phyloP scores from a whole-genome alignment of 176 grass and related monocot genomes.

The Eleusine indica region DNA sequence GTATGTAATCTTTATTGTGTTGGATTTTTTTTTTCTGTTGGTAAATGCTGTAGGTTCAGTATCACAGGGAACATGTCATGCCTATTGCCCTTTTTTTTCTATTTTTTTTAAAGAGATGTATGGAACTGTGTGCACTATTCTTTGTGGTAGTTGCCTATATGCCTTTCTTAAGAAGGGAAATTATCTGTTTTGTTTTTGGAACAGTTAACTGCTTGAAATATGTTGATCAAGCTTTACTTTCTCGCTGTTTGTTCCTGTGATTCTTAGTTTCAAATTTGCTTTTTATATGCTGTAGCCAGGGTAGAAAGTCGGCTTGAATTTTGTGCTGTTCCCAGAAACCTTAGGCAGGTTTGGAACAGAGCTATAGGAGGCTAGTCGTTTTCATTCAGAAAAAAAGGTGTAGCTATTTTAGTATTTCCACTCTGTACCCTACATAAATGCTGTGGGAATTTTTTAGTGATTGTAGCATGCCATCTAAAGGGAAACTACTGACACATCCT shows the following conservation, averaged over 20 bases:
- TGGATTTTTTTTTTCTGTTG: background rate
- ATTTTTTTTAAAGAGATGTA: background rate
- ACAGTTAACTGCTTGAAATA: background rate
- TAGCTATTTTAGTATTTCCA: background rate
- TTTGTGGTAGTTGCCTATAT: background rate
- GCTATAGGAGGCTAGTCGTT: too few species aligned
- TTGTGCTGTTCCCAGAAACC: background rate
- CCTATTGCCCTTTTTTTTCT: background rate
- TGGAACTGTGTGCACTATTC: background rate
- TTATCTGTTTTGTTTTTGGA: background rate
- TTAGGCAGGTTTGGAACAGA: background rate
- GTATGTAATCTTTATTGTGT: background rate
- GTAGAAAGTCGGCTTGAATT: background rate
- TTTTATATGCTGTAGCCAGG: background rate
- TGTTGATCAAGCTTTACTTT: background rate
- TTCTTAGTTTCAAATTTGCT: background rate
- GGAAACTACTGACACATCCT: background rate
- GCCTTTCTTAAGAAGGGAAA: background rate
- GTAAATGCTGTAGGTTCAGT: background rate
- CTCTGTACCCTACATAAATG: background rate
- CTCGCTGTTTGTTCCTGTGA: background rate
- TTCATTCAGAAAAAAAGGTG: background rate
- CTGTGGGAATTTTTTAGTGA: background rate
- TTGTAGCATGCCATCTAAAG: slow-evolving; percentile 3
- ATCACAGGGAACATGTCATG: background rate